Evolutionary conservation across 2,329 filamentous ascomycete species (phyloP).

Genomic region (Aspergillus alliaceus): DNA sequence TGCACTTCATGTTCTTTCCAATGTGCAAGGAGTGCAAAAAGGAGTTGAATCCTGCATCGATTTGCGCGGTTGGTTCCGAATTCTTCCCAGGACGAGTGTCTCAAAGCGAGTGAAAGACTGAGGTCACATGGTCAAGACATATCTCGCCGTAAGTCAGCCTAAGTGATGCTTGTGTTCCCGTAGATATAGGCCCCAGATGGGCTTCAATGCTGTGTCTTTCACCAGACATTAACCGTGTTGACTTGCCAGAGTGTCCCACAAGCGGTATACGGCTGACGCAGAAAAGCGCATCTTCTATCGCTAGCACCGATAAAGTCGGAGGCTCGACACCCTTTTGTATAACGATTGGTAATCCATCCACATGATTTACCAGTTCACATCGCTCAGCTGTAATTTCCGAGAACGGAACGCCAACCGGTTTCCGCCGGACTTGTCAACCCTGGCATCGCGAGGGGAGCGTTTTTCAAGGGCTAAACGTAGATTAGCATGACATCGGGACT

Average conservation of each 20-base stretch:
- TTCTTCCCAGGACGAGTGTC: not conserved
- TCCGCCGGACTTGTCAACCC: slow-evolving; percentile 56
- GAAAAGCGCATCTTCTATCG: not conserved
- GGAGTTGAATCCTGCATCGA: not conserved
- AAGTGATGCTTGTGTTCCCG: not conserved
- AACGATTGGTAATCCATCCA: slow-evolving; percentile 18
- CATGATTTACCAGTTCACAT: slow-evolving; percentile 85
- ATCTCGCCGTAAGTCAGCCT: not conserved
- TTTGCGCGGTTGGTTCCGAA: no score
- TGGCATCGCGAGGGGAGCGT: slow-evolving; percentile 43
- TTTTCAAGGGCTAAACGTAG: slow-evolving; percentile 38
- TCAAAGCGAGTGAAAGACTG: not conserved
- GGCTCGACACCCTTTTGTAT: not conserved
- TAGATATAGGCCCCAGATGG: not conserved
- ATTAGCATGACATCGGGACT: slow-evolving; percentile 29
- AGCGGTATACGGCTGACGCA: not conserved
- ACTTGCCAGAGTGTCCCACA: not conserved
- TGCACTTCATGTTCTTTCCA: not conserved
- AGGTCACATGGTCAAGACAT: not conserved
- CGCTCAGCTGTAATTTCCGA: slow-evolving; percentile 88
- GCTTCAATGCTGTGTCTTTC: not conserved
- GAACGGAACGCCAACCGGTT: slow-evolving; percentile 77
- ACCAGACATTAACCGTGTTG: not conserved
- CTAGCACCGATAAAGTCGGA: not conserved
- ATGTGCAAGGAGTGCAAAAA: not conserved